Conservation (phyloP, 2,329 filamentous ascomycete species). For the Colletotrichum tamarilloi region DNA sequence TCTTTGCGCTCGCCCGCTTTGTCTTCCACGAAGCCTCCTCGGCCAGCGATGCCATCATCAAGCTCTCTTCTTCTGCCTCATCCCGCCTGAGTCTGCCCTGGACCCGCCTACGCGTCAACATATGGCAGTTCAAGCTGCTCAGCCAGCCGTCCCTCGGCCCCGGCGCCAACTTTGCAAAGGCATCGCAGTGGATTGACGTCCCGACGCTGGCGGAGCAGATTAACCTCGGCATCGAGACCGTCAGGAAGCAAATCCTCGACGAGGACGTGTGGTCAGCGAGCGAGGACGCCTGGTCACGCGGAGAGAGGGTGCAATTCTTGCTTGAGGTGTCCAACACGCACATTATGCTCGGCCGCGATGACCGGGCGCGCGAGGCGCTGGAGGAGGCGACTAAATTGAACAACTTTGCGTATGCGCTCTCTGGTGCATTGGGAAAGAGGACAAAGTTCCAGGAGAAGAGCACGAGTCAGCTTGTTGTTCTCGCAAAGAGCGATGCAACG, state of each 20-base stretch:
- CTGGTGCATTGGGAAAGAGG: conserved; percentile 86
- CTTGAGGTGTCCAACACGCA: conserved; percentile 86
- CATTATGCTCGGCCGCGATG: conserved; percentile 85
- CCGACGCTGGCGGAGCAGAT: conserved; percentile 65
- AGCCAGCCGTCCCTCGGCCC: conserved; percentile 66
- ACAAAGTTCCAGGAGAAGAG: conserved; percentile 84
- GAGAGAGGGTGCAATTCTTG: conserved; percentile 76
- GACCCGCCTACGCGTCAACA: conserved; percentile 77
- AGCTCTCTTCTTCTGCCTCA: conserved; percentile 50
- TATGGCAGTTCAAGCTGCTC: conserved; percentile 73
- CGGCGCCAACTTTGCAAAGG: conserved; percentile 66
- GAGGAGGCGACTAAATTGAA: conserved; percentile 73
- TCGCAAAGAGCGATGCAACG: conserved; percentile 75
- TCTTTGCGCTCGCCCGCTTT: conserved; percentile 79
- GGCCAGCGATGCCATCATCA: conserved; percentile 40
- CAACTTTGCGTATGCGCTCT: conserved; percentile 84
- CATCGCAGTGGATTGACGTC: conserved; percentile 69
- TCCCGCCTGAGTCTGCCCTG: conserved; percentile 60
- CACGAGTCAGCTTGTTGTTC: conserved; percentile 88
- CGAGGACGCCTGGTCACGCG: conserved; percentile 50
- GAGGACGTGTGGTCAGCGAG: conserved; percentile 50
- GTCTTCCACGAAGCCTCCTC: conserved; percentile 50
- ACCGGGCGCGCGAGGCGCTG: conserved; percentile 78
- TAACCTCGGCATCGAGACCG: conserved; percentile 52
- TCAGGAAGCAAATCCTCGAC: conserved; percentile 51